A percentile compares a stretch with the other conserved stretches of the same genome.
Conservation (phyloP, 192 early-diverging fungal genomes). For the Gryganskiella cystojenkinii region DNA sequence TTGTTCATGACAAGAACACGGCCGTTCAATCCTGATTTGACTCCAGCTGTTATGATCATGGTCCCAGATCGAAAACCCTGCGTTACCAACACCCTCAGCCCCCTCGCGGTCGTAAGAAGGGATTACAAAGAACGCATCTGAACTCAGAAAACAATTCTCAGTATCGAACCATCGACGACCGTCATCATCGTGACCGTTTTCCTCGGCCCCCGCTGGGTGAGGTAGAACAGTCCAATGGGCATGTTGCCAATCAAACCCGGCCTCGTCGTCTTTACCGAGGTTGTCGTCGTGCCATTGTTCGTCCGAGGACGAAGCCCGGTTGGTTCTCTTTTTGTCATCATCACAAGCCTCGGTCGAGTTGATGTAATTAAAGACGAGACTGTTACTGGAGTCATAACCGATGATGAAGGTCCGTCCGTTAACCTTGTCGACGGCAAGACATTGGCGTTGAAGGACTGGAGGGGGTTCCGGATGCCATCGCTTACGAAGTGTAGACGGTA, state of each 20-base stretch:
- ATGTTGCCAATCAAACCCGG: slow-evolving; percentile 26
- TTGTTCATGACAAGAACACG: slow-evolving; percentile 43
- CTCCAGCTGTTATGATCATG: slow-evolving; percentile 27
- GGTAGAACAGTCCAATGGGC: slow-evolving; percentile 43
- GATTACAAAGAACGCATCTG: slow-evolving; percentile 33
- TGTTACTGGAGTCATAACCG: slow-evolving; percentile 35
- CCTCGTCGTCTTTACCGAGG: not conserved
- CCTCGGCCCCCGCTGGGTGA: slow-evolving; percentile 19
- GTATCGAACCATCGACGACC: slow-evolving; percentile 41
- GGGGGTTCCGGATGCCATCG: slow-evolving; percentile 39
- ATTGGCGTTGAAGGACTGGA: slow-evolving; percentile 25
- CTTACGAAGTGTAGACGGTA: slow-evolving; percentile 10
- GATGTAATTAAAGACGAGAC: slow-evolving; percentile 38
- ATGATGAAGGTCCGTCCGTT: slow-evolving; percentile 42
- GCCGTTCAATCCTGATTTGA: slow-evolving; percentile 18
- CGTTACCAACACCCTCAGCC: slow-evolving; percentile 31
- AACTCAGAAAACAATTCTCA: slow-evolving; percentile 33
- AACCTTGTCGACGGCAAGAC: slow-evolving; percentile 24
- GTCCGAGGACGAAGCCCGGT: not conserved
- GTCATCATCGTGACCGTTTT: too few species aligned
- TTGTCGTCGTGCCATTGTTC: slow-evolving; percentile 25
- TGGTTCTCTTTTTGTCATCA: slow-evolving; percentile 10
- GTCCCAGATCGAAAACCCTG: slow-evolving; percentile 40
- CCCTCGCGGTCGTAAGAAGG: slow-evolving; percentile 1
- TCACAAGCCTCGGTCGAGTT: slow-evolving; percentile 38